Evolutionary conservation across 306 rosid genomes (phyloP), one percentile per base, ranked within the genome.

Genomic region (Corylus americana): DNA sequence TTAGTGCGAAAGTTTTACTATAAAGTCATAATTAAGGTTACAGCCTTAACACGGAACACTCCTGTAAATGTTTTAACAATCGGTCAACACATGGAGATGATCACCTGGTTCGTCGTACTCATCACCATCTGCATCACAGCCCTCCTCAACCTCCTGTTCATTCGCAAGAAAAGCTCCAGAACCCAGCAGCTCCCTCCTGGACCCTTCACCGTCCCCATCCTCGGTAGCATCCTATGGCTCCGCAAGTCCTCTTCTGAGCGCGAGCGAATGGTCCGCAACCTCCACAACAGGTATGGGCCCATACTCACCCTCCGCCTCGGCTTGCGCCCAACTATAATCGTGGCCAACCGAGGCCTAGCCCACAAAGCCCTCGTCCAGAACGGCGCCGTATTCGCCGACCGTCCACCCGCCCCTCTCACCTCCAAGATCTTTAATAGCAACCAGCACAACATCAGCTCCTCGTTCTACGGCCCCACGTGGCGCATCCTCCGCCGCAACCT

Each of bases 401-500:
- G 74, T 10, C 74, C 74, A 5, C 29, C 54, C 4, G 13, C 74
- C 8, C 74, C 6, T 18, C 57, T 55, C 4, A 20, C n/a, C 8
- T 0, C 20, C 12, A 48, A 22, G 57, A 12, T 70, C n/a, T 0
- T 22, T 7, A n/a, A 18, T 17, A 47, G 20, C 39, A 70, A 47
- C 42, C 74, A 70, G 55, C 50, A 20, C 11, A 48, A 48, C 37
- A 70, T 70, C 39, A 70, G 42, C 74, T 48, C 74, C 0, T 37
- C 74, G 3, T 45, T 12, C 55, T 70, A 70, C 5, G 74, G 74
- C 0, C 57, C 74, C 37, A 45, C 11, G 10, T 70, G 74, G 74
- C 74, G 74, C 3, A 35, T 70, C 17, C 27, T 70, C 57, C 35
- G 71, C 48, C 71, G 71, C 14, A 67, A 67, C 6, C 71, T 67